phyloP scores from a whole-genome alignment of 2,329 filamentous ascomycete genomes.

The Zymoseptoria tritici region DNA sequence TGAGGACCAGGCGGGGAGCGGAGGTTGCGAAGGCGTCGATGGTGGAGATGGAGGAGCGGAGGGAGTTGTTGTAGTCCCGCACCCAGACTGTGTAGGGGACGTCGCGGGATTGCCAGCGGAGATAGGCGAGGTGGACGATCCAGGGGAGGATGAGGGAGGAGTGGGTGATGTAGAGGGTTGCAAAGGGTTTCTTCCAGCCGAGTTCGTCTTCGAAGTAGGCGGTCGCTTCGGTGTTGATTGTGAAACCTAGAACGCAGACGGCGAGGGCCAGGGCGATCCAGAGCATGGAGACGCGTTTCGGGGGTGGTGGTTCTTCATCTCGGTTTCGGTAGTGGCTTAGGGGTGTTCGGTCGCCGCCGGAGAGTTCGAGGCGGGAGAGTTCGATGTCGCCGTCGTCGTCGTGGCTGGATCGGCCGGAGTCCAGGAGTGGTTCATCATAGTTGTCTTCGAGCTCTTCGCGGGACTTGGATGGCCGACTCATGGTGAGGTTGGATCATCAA shows the following conservation, averaged over 20 bases:
- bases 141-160: constrained; percentile 27
- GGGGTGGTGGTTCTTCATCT: constrained; percentile 4
- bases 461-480: constrained; percentile 8
- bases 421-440: constrained; percentile 18
- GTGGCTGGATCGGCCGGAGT: constrained; percentile 12
- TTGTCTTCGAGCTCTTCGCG: constrained; percentile 6
- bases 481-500: not conserved
- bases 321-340: constrained; percentile 11
- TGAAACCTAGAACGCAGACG: constrained; percentile 25
- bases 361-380: constrained; percentile 9
- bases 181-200: constrained; percentile 29
- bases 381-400: constrained; percentile 14
- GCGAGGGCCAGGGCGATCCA: constrained; percentile 20
- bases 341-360: constrained; percentile 16
- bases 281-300: constrained; percentile 11
- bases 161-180: constrained; percentile 28
- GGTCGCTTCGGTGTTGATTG: constrained; percentile 28
- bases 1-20: constrained; percentile 19
- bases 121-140: constrained; percentile 22
- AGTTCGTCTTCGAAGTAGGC: constrained; percentile 28
- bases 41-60: constrained; percentile 22
- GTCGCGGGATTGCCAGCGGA: constrained; percentile 17
- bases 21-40: constrained; percentile 26
- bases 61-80: constrained; percentile 25
- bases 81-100: constrained; percentile 22